These are phyloP conservation scores for Thermothelomyces thermophilus DNA, from an alignment of 2,329 filamentous ascomycete species.

Conservation along the genomic window DNA sequence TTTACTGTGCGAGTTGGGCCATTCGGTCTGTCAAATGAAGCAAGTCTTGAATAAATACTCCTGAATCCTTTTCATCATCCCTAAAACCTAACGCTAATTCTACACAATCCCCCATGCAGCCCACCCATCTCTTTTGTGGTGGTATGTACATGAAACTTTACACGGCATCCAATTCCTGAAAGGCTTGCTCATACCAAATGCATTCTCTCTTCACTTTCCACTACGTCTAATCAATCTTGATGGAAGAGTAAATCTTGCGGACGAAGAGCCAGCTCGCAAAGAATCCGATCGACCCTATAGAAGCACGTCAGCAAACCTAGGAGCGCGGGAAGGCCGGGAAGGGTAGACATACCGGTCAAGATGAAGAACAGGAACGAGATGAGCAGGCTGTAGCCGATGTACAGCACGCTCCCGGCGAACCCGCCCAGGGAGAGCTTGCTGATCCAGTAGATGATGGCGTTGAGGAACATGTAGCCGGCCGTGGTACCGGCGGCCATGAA, in stretches of 20 bases:
- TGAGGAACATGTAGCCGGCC: slow-evolving; percentile 84
- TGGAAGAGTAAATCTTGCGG: slow-evolving; percentile 89
- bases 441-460: slow-evolving; percentile 85
- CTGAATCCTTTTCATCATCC: no score
- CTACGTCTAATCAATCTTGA: slow-evolving; percentile 77
- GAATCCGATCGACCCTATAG: slow-evolving; percentile 83
- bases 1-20: no score
- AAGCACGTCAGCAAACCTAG: background rate
- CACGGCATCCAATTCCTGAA: slow-evolving; percentile 9
- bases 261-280: slow-evolving; percentile 93
- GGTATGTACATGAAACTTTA: slow-evolving; percentile 6
- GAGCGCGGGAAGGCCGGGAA: no score
- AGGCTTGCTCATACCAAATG: background rate
- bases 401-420: slow-evolving; percentile 80
- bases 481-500: slow-evolving; percentile 89
- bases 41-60: no score
- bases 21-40: no score
- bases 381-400: slow-evolving; percentile 85
- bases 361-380: slow-evolving; percentile 91
- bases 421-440: slow-evolving; percentile 81
- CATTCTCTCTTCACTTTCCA: background rate
- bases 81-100: no score
- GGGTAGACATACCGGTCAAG: slow-evolving; percentile 69
- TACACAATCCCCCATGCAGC: background rate
- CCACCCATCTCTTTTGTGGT: background rate